Conservation (phyloP, 2,329 filamentous ascomycete genomes). For the Clonostachys rosea region DNA sequence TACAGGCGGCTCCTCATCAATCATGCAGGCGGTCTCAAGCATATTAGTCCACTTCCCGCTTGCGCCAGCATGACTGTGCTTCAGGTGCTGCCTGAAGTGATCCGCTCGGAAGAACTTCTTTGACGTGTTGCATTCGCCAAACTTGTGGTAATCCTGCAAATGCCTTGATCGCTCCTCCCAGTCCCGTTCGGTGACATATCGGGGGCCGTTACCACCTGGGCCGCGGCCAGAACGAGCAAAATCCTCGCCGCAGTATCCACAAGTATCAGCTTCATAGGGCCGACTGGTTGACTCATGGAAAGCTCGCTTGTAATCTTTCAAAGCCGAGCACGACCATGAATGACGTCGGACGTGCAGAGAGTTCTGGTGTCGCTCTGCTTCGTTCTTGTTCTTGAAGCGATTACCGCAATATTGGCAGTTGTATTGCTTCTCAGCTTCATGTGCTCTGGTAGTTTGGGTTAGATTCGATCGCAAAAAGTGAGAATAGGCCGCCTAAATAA, state of each 20-base stretch:
- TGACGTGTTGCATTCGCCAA: conserved; percentile 93
- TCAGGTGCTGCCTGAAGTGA: conserved; percentile 96
- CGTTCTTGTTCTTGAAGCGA: conserved; percentile 98
- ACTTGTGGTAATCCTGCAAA: conserved; percentile 89
- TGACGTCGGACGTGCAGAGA: conserved; percentile 88
- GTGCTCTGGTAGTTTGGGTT: conserved; percentile 52
- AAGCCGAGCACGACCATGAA: conserved; percentile 93
- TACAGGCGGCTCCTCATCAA: conserved; percentile 63
- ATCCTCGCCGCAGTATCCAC: conserved; percentile 93
- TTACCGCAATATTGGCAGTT: conserved; percentile 90
- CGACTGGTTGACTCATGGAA: conserved; percentile 76
- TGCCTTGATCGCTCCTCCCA: conserved; percentile 87
- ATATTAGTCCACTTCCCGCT: conserved; percentile 99
- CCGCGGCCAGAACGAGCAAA: conserved; percentile 54
- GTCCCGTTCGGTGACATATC: conserved; percentile 68
- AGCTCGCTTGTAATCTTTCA: conserved; percentile 71
- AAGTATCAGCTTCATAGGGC: conserved; percentile 69
- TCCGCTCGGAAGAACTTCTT: conserved; percentile 98
- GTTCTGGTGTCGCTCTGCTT: conserved; percentile 93
- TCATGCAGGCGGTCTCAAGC: conserved; percentile 94
- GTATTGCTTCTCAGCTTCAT: conserved; percentile 95
- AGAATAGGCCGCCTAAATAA: not conserved
- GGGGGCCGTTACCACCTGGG: conserved; percentile 26
- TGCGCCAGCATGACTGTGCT: conserved; percentile 93
- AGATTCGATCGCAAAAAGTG: conserved; percentile 1